Evolutionary conservation across 2,329 filamentous ascomycete genomes (phyloP), one percentile per base, ranked within the genome.

Genomic region (Venturia asperata): DNA sequence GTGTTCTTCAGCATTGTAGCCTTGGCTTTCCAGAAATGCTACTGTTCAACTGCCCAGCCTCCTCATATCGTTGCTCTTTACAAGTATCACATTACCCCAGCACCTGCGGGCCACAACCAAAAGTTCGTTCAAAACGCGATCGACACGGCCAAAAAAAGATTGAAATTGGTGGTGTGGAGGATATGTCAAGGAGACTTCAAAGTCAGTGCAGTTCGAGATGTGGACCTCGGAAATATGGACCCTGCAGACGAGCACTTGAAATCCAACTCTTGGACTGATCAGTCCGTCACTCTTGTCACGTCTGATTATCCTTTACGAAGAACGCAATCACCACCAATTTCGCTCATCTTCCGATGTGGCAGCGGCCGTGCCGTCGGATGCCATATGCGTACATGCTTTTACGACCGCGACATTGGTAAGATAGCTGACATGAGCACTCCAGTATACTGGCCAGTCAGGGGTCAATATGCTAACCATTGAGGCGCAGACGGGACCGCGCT

Each of bases 21-120:
- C 10, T 49, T 63, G 42, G 21, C 41, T 21, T 49, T 43, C 13
- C 41, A 52, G 9, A 43, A 49, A 47, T 39, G 43, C 24, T 17
- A 47, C 52, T 63, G 61, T n/a, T 49, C 41, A n/a, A 5, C 34
- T 3, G 37, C 30, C 34, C 63, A 64, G 21, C 27, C 34, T 30
- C 43, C 47, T 58, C 61, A 63, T 49, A 17, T 63, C 43, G 61
- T 63, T 24, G 61, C n/a, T 10, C 43, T 63, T 39, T 63, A 47
- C 27, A n/a, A 21, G 15, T 63, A 63, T 52, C 41, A 52, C 61
- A 39, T 63, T 24, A 39, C 42, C n/a, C 17, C 41, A 27, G 61
- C 61, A 17, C 42, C 39, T 17, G 43, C 21, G 24, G 43, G 61
- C 24, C 10, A 39, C n/a, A 63, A 52, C 34, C 21, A n/a, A 17